Base-by-base conservation (phyloP, 1,284 basidiomycete genomes). In the Apiotrichum montevideense region DNA sequence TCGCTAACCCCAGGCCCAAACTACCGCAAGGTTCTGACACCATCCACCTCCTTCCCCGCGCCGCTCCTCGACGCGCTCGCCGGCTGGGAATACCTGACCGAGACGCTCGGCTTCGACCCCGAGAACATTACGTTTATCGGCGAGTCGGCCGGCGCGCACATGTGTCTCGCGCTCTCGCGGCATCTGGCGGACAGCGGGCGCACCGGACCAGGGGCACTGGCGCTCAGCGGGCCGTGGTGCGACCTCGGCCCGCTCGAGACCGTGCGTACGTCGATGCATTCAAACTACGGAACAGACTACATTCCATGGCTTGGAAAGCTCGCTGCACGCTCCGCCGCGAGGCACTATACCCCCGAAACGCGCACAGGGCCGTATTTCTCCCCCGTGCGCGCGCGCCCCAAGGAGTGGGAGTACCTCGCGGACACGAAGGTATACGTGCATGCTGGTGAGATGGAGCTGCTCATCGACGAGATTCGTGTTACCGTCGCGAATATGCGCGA, bases 31-130 rank as follows among this genome's bases (percentile, higher is more conserved):
- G 51, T 51, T 2, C 46, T 60, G 5, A 46, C 45, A 11, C 35
- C 43, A 9, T 8, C 35, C 4, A 43, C 46, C 3, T 48, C 58
- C 3, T 63, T 51, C 52, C 62, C 62, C 4, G 62, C 58, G 4
- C 56, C 62, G n/a, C 54, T 63, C 10, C 44, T 60, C 35, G 62
- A 63, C 51, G 58, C 58, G 10, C 54, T 63, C n/a, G 56, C 58
- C 11, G 58, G 56, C 29, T 63, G 58, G 62, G 35, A 49, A 14
- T 58, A 63, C 34, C 49, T 60, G 10, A 54, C 52, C 3, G 21
- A 29, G 8, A 47, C 37, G 4, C 56, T 63, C 11, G 56, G 56
- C 6, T 60, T 63, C n/a, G 41, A 35, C 9, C 58, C 62, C 1
- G 21, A 47, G 13, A 49, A 48, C 14, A 52, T 63, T 52, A 39